These are phyloP conservation scores for Speleostelium caveatum DNA, from an alignment of 78 protist species.

Conservation along the genomic window DNA sequence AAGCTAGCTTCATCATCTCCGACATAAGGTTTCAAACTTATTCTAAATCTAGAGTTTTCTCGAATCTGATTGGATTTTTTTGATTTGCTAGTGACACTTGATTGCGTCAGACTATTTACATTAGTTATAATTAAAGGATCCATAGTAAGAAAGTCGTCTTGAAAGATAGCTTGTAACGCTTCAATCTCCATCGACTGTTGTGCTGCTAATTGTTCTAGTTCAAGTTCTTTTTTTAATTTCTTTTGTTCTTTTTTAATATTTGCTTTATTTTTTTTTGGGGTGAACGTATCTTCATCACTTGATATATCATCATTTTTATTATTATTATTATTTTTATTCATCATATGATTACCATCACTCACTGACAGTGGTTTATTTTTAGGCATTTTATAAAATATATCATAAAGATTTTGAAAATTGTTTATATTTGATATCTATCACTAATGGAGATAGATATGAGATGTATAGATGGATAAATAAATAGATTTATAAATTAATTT, in stretches of 20 bases:
- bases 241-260: conserved; percentile 17
- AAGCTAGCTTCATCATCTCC: conserved; percentile 7
- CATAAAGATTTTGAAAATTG: no score
- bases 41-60: conserved; percentile 19
- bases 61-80: neutral
- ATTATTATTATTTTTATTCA: neutral
- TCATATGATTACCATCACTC: neutral
- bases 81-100: neutral
- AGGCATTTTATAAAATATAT: no score
- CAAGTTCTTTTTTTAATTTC: conserved; percentile 48
- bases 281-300: conserved; percentile 17
- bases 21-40: conserved; percentile 16
- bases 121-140: conserved; percentile 7
- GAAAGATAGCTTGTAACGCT: conserved; percentile 48
- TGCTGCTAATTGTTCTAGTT: conserved; percentile 23
- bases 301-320: neutral
- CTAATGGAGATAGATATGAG: no score
- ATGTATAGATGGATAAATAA: no score
- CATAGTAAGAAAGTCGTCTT: conserved; percentile 55
- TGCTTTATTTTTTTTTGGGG: neutral
- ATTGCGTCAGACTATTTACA: neutral
- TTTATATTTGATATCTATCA: no score
- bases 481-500: no score
- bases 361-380: neutral
- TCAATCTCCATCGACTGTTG: conserved; percentile 52